Conservation (phyloP, 768 basidiomycete genomes). For the Tulasnella sp. region DNA sequence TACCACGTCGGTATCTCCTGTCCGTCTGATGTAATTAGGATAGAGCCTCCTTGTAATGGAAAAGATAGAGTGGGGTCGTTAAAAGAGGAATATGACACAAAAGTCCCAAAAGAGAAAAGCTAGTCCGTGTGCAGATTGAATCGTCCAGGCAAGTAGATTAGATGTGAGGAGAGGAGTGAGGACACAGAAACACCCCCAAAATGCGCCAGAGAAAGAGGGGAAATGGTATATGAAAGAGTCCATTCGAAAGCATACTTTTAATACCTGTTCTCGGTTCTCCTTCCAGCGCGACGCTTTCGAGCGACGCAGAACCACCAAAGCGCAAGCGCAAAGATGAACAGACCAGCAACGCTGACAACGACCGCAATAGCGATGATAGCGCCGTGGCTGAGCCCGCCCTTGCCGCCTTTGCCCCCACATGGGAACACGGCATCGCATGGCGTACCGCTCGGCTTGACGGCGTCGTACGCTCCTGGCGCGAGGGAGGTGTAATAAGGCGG, state of each 20-base stretch:
- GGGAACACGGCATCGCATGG: slow-evolving; percentile 76
- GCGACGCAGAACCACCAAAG: slow-evolving; percentile 23
- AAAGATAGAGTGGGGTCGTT: not conserved
- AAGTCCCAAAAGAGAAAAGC: not conserved
- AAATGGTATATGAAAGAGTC: slow-evolving; percentile 30
- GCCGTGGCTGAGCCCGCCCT: slow-evolving; percentile 48
- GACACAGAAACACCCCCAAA: not conserved
- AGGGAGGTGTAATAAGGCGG: slow-evolving; percentile 71
- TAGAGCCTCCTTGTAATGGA: not conserved
- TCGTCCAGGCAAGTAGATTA: not conserved
- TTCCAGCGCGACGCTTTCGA: slow-evolving; percentile 9
- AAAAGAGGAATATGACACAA: not conserved
- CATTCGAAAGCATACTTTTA: not conserved
- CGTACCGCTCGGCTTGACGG: slow-evolving; percentile 57
- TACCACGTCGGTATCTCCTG: not conserved
- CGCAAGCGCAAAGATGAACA: slow-evolving; percentile 49
- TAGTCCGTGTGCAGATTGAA: not conserved
- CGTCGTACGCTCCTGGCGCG: slow-evolving; percentile 55
- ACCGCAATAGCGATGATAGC: slow-evolving; percentile 70
- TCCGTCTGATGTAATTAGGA: not conserved
- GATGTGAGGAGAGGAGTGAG: not conserved
- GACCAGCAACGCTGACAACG: slow-evolving; percentile 58
- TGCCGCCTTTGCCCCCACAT: slow-evolving; percentile 33
- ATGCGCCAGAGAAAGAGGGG: not conserved
- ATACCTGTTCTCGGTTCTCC: not conserved